Evolutionary conservation across 2,329 filamentous ascomycete genomes (phyloP), one percentile per base, ranked within the genome.

Genomic region (Ophiocordyceps camponoti-saundersi): DNA sequence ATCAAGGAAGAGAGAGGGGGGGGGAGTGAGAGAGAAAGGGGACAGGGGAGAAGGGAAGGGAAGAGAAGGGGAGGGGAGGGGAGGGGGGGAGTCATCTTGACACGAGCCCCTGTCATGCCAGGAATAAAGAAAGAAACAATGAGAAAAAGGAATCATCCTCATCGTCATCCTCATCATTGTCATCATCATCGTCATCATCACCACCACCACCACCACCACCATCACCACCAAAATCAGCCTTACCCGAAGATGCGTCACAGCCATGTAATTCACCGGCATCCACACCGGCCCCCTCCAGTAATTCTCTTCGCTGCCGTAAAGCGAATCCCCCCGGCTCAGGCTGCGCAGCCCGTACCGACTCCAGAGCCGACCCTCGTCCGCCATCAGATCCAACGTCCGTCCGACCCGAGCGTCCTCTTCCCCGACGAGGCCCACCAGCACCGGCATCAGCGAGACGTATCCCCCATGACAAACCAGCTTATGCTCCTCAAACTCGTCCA

Each of bases 201-300:
- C n/a, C 15, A 22, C n/a, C 41, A 13, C 15, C 20, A 22, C 20
- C 34, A 15, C 34, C 15, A 39, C 15, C 34, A 18, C 34, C 34
- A 15, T 13, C 34, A 15, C 18, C 34, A 39, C 34, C 32, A 34
- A 32, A 13, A 16, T 20, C 18, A 23, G n/a, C 73, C 82, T 69
- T 71, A 89, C 85, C 53, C 81, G 71, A 29, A 96, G 77, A 58
- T 85, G 80, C 53, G 80, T 77, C 46, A 95, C 67, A 45, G 85
- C 80, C 55, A 96, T 70, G 63, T 95, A 96, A 66, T 96, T 96
- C 53, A 96, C 88, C 59, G 92, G 92, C 59, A 96, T 84, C 90
- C 90, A 96, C 22, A 96, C 75, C 0, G 92, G 88, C 52, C 86
- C 85, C 51, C 88, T 77, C 90, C 92, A 98, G 69, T 98, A 98